Percentiles rank a stretch among this genome's conserved stretches.
These are phyloP conservation scores for Fusarium paranaense DNA, from an alignment of 2,329 filamentous ascomycete species.

Conservation along the genomic window DNA sequence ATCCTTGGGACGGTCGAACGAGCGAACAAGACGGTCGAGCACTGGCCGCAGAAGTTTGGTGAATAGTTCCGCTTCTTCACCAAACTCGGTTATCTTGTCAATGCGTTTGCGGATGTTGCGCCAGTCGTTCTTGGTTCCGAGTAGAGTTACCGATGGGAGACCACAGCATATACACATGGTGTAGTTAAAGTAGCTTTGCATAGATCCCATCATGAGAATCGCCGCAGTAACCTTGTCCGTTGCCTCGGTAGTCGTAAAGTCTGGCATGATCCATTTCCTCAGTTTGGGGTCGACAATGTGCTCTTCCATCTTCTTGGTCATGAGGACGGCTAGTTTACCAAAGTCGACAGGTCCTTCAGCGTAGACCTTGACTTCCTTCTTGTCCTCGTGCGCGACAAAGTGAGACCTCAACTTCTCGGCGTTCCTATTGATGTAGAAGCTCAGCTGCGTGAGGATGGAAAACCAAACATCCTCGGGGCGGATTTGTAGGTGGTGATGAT, in stretches of 20 bases:
- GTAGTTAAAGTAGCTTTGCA: constrained; percentile 61
- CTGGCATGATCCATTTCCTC: constrained; percentile 54
- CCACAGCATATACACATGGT: constrained; percentile 55
- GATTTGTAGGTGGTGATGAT: constrained; percentile 58
- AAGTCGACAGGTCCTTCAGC: neutral
- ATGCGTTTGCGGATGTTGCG: constrained; percentile 44
- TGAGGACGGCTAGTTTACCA: neutral
- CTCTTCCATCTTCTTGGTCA: neutral
- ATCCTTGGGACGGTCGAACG: constrained; percentile 48
- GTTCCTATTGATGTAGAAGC: constrained; percentile 58
- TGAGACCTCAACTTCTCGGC: constrained; percentile 55
- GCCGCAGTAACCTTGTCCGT: constrained; percentile 56
- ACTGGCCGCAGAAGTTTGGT: constrained; percentile 51
- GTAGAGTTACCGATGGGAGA: constrained; percentile 63
- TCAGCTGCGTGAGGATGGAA: constrained; percentile 61
- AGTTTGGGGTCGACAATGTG: constrained; percentile 1
- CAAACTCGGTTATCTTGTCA: constrained; percentile 53
- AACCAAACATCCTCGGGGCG: constrained; percentile 67
- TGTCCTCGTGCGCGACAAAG: constrained; percentile 4
- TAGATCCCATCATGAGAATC: constrained; percentile 62
- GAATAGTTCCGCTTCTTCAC: constrained; percentile 51
- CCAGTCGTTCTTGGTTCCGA: constrained; percentile 62
- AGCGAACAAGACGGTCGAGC: constrained; percentile 51
- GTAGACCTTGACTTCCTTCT: neutral
- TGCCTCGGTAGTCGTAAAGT: constrained; percentile 62